Base-by-base conservation (phyloP, 2,329 filamentous ascomycete genomes). In the Epichloe uncinata region DNA sequence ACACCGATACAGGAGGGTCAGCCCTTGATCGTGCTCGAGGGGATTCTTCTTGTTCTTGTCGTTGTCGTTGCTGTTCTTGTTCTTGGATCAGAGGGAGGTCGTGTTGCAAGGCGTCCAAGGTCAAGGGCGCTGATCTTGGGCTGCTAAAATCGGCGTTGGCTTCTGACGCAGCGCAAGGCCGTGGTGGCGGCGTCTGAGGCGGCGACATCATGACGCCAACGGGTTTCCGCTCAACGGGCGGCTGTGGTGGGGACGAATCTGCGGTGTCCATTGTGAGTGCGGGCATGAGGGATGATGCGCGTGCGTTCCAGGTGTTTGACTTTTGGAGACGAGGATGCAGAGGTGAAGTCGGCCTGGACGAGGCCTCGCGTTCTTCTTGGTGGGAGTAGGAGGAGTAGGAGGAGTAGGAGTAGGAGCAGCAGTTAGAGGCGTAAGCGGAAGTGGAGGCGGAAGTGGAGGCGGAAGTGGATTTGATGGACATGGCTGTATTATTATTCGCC, bases 241-340 rank as follows among this genome's bases (percentile, higher is more conserved):
- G 54, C 5, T 20, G 26, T n/a, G 20, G 49, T 20, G 44, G 40
- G 30, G 37, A 46, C 36, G 58, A 50, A 54, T 67, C 66, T 61
- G 60, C 51, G 46, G 60, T 54, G 41, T 61, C 59, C 50, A 62
- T 48, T 45, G 64, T 69, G 61, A 71, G 67, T 56, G 64, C 62
- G 45, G 66, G 68, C 44, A 68, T 56, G 41, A 68, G 57, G 18
- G 63, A 61, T 41, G 66, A 67, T 43, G 67, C 52, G 51, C 67
- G 66, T 45, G 60, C 56, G 50, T 61, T 57, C 68, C 66, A 70
- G 38, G 59, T 63, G 49, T 57, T 61, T 34, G 67, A 61, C 56
- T 63, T 67, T 55, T 59, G 62, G 41, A 56, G 45, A 36, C 56
- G 56, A 45, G 55, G 44, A 48, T 53, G 53, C 5, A 53, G 49